phyloP scores from a whole-genome alignment of 148 eudicot genomes.

The Persicaria maculosa region DNA sequence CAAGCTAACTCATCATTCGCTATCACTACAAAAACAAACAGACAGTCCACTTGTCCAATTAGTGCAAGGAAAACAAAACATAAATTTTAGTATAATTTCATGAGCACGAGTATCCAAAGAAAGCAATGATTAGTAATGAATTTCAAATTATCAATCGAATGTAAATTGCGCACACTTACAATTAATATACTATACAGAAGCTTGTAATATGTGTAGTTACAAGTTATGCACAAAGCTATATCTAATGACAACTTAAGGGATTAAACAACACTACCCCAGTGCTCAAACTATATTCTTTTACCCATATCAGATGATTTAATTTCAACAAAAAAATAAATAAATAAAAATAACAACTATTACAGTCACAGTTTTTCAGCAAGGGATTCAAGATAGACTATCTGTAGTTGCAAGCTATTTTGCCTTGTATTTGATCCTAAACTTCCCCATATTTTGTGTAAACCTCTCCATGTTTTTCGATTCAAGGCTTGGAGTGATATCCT shows the following conservation, averaged over 20 bases:
- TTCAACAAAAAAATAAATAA: neutral
- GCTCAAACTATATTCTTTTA: neutral
- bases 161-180: neutral
- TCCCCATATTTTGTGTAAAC: constrained; percentile 40
- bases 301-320: neutral
- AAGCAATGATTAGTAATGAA: neutral
- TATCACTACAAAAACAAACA: neutral
- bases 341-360: neutral
- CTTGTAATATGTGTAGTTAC: constrained; percentile 8
- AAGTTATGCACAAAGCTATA: constrained; percentile 5
- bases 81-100: neutral
- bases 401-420: constrained; percentile 13
- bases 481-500: constrained; percentile 32
- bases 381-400: neutral
- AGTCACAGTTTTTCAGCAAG: neutral
- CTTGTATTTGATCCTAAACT: constrained; percentile 42
- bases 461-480: constrained; percentile 46
- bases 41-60: neutral
- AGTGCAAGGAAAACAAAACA: neutral
- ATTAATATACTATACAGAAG: neutral
- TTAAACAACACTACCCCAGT: neutral
- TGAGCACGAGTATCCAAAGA: neutral
- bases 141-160: neutral
- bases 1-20: neutral
- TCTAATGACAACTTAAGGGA: neutral